Base-by-base conservation (phyloP, 2,329 filamentous ascomycete species). In the Clarireedia paspali region DNA sequence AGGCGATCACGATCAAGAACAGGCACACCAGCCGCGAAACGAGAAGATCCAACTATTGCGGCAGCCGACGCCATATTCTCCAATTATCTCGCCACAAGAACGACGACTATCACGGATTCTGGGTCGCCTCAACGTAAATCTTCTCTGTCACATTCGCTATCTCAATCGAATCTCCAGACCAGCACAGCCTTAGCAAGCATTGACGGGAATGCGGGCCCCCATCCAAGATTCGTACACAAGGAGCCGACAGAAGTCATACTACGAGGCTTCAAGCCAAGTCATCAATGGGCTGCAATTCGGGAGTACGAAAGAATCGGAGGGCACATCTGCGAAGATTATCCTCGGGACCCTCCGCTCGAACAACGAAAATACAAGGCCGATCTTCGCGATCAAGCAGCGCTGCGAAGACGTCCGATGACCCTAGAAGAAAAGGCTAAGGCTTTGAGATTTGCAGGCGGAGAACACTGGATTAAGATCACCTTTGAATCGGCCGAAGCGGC, bases 391-490 rank as follows among this genome's bases (percentile, higher is more conserved):
- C 82, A 87, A 50, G 84, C 87, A 9, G 81, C 87, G 7, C 84
- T 86, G 48, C 82, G 84, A 57, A 79, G 81, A 51, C 75, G 77
- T 42, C 80, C 81, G 9, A 74, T 96, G 52, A 87, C 85, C 2
- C 73, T 80, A 17, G 85, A 87, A 39, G 89, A 95, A 65, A 83
- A 91, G 55, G 77, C 80, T 53, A 87, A 91, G 70, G 89, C 92
- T 67, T 90, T 91, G 71, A 82, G 80, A 59, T 91, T 89, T 60
- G 87, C 86, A 47, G 88, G 90, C 50, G 92, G 92, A 45, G 81
- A 88, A 63, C 89, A 96, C 75, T 97, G 92, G 92, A 90, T 96
- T 65, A 91, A 91, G 70, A 77, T 91, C 55, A 91, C 88, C 0
- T 91, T 90, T 65, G 88, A 90, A 71, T 88, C 84, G 44, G 77